Evolutionary conservation across 305 asterid genomes (phyloP).

Genomic region (Fraxinus albicans): DNA sequence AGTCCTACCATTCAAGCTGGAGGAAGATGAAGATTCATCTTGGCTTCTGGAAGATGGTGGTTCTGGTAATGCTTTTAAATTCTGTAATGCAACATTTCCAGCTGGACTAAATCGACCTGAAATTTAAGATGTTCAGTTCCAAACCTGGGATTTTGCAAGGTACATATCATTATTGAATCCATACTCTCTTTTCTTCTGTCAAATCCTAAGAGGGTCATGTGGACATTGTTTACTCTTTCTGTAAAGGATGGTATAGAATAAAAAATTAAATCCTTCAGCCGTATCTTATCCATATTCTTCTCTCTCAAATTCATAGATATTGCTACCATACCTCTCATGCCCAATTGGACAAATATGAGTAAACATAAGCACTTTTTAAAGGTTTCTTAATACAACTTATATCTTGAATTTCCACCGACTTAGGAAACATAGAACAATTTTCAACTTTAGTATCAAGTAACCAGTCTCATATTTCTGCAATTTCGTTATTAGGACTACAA

Average conservation of each 20-base stretch:
- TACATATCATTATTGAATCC: neutral
- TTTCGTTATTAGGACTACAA: neutral
- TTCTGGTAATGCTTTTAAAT: conserved; percentile 73
- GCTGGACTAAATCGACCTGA: conserved; percentile 72
- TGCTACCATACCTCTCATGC: neutral
- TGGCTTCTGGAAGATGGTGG: conserved; percentile 85
- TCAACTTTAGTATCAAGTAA: neutral
- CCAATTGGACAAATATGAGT: neutral
- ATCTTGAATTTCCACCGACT: neutral
- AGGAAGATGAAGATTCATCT: conserved; percentile 82
- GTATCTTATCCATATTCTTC: neutral
- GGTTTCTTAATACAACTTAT: neutral
- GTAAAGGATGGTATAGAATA: neutral
- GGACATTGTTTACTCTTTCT: neutral
- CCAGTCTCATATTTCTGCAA: neutral
- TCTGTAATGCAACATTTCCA: conserved; percentile 53
- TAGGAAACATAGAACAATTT: neutral
- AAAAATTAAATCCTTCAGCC: neutral
- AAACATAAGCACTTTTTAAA: neutral
- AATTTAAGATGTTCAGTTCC: neutral
- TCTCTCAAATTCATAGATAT: neutral
- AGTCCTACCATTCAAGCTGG: conserved; percentile 71
- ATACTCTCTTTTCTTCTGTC: neutral
- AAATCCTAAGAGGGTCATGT: neutral
- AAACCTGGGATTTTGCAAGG: neutral